Conservation (phyloP, 148 eudicot genomes). For the Bassia scoparia region DNA sequence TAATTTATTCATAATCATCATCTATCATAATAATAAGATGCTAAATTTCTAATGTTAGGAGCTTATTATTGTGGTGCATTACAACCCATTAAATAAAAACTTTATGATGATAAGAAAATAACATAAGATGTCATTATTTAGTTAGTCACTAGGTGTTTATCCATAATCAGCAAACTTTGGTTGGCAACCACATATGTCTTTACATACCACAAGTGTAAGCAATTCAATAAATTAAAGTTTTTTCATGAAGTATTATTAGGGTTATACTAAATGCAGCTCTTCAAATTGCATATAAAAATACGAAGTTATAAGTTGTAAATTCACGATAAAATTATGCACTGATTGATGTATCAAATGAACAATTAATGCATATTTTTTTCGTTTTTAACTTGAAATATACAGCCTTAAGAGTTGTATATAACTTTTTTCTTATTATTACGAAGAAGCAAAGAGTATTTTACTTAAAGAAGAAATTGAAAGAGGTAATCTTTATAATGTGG, state of each 20-base stretch:
- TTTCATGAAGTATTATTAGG: no score
- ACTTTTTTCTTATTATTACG: no score
- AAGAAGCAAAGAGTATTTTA: slow-evolving; percentile 21
- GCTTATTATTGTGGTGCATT: slow-evolving; percentile 11
- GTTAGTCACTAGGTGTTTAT: slow-evolving; percentile 18
- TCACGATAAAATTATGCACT: no score
- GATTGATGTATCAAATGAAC: no score
- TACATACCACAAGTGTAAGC: not conserved
- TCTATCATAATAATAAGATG: not conserved
- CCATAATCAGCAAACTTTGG: slow-evolving; percentile 19
- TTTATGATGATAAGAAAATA: not conserved
- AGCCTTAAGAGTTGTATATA: no score
- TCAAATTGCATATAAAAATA: no score
- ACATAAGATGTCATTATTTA: slow-evolving; percentile 16
- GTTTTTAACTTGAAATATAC: no score
- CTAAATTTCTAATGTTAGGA: not conserved
- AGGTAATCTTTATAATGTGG: slow-evolving; percentile 21
- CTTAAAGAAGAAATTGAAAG: slow-evolving; percentile 22
- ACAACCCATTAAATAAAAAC: slow-evolving; percentile 4
- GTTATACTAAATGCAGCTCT: no score
- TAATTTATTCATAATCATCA: not conserved
- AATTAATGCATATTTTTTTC: no score
- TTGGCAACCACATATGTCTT: slow-evolving; percentile 22
- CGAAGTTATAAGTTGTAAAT: no score
- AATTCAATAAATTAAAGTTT: not conserved